Conservation (phyloP, 164 flowering plant genomes). For the Stephania japonica region DNA sequence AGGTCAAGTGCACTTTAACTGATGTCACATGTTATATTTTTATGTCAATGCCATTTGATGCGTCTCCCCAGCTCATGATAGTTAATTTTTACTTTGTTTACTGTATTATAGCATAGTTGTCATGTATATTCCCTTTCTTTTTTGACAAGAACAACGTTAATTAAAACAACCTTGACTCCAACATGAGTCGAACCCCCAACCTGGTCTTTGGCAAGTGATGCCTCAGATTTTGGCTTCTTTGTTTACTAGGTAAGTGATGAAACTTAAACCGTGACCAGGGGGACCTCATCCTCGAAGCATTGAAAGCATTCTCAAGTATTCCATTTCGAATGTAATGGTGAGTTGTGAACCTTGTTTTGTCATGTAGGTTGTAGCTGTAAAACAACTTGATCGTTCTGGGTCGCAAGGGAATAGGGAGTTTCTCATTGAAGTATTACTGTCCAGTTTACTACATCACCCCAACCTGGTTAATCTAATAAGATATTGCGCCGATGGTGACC, state of each 20-base stretch:
- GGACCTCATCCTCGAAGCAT: not conserved
- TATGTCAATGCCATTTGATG: not conserved
- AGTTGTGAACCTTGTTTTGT: not conserved
- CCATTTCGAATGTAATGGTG: not conserved
- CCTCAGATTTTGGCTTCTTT: no score
- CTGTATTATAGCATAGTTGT: no score
- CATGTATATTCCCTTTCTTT: no score
- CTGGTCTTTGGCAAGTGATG: no score
- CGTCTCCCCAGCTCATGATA: not conserved
- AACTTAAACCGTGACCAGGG: no score
- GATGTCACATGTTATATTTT: not conserved
- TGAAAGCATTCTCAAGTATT: not conserved
- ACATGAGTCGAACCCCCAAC: no score
- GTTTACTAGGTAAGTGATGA: no score
- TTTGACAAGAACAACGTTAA: no score
- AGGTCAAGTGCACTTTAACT: conserved; percentile 32
- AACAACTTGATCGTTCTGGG: conserved; percentile 77
- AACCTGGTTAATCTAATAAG: conserved; percentile 84
- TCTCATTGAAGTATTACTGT: conserved; percentile 64
- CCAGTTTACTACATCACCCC: conserved; percentile 59
- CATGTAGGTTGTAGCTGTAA: conserved; percentile 73
- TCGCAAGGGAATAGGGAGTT: conserved; percentile 73
- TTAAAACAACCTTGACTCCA: no score
- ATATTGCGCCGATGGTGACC: conserved; percentile 76
- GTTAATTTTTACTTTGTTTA: not conserved